A percentile compares a stretch with the other conserved stretches of the same genome.
phyloP scores from a whole-genome alignment of 176 grass and related monocot genomes.

The Triticum dicoccoides region DNA sequence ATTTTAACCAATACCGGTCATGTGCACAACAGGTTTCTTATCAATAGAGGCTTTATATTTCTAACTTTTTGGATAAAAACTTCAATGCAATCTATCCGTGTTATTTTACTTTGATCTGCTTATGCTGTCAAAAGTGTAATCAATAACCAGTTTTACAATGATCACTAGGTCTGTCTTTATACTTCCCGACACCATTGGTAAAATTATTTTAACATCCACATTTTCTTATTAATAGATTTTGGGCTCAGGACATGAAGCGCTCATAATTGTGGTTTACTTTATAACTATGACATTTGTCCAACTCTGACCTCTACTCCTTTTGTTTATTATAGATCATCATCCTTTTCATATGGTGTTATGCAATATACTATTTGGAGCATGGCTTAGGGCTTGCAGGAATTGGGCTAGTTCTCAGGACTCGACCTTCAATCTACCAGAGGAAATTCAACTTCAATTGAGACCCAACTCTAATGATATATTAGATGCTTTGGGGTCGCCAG shows the following conservation, averaged over 20 bases:
- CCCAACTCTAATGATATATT: no score
- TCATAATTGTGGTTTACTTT: neutral
- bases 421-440: no score
- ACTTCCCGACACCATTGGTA: neutral
- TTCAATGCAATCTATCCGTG: neutral
- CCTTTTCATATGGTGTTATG: no score
- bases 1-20: no score
- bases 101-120: neutral
- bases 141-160: neutral
- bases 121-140: neutral
- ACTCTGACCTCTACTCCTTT: neutral
- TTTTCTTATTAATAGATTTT: neutral
- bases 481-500: no score
- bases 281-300: neutral
- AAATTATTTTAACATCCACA: neutral
- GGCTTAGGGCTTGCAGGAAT: no score
- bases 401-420: no score
- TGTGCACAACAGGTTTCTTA: neutral
- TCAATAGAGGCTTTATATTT: neutral
- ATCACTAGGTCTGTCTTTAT: neutral
- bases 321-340: no score
- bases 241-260: neutral
- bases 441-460: no score
- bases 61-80: neutral
- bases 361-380: no score